phyloP scores from a whole-genome alignment of 2,329 filamentous ascomycete genomes.

The Penicillium occitanis region DNA sequence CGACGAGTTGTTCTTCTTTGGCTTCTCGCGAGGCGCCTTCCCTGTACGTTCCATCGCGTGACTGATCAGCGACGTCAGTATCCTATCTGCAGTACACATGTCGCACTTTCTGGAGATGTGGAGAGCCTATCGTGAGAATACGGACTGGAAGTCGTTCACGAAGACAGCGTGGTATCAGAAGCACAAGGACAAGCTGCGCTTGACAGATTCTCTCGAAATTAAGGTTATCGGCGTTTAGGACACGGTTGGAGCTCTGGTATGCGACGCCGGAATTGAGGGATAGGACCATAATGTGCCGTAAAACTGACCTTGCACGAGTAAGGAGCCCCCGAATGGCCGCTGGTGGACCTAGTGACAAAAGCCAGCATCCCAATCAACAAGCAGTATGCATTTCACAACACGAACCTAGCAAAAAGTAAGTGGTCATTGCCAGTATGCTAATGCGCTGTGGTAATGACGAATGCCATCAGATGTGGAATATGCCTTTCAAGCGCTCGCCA shows the following conservation, averaged over 20 bases:
- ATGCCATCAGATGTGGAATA: slow-evolving; percentile 28
- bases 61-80: slow-evolving; percentile 35
- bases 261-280: not conserved
- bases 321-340: slow-evolving; percentile 5
- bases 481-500: slow-evolving; percentile 36
- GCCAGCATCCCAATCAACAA: slow-evolving; percentile 32
- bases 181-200: slow-evolving; percentile 16
- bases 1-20: slow-evolving; percentile 40
- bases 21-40: slow-evolving; percentile 41
- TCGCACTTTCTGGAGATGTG: slow-evolving; percentile 4
- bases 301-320: not conserved
- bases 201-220: slow-evolving; percentile 26
- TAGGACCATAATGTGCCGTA: not conserved
- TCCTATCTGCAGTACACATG: slow-evolving; percentile 24
- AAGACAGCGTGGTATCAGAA: slow-evolving; percentile 1
- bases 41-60: slow-evolving; percentile 39
- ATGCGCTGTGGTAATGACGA: not conserved
- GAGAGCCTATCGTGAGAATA: not conserved
- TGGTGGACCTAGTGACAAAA: not conserved
- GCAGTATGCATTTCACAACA: slow-evolving; percentile 37
- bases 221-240: slow-evolving; percentile 36
- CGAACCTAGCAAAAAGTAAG: slow-evolving; percentile 28
- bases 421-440: not conserved
- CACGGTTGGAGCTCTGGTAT: slow-evolving; percentile 32
- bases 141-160: not conserved